These are phyloP conservation scores for Lasiodiplodia citricola DNA, from an alignment of 2,329 filamentous ascomycete genomes.

Conservation along the genomic window DNA sequence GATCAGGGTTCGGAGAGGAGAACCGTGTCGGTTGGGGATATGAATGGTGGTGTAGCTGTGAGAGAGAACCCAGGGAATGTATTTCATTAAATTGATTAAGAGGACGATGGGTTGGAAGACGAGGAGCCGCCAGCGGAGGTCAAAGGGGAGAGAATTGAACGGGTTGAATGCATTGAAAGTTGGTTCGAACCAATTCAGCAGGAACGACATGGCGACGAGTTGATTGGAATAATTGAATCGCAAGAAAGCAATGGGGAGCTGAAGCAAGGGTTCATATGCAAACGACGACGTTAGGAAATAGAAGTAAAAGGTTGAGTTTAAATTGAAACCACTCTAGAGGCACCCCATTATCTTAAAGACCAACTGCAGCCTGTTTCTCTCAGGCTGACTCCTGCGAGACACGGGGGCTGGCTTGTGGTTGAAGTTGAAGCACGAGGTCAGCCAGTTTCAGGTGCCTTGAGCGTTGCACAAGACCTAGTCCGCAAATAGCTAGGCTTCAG, in stretches of 20 bases:
- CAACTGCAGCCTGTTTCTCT: neutral
- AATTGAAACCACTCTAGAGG: neutral
- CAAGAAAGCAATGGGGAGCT: neutral
- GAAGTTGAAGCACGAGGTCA: neutral
- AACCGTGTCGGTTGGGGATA: slow-evolving; percentile 44
- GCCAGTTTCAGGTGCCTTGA: neutral
- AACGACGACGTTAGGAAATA: neutral
- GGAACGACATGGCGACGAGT: neutral
- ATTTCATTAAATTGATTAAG: slow-evolving; percentile 29
- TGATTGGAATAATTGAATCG: neutral
- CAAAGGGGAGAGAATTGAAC: slow-evolving; percentile 47
- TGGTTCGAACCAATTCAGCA: slow-evolving; percentile 7
- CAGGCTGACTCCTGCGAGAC: neutral
- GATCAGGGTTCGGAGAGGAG: slow-evolving; percentile 52
- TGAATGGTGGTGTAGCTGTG: slow-evolving; percentile 40
- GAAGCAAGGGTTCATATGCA: neutral
- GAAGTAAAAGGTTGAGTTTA: neutral
- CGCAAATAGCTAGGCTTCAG: neutral
- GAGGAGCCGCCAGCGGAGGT: slow-evolving; percentile 53
- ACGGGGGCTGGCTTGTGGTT: neutral
- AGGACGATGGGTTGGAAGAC: slow-evolving; percentile 47
- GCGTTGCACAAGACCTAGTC: neutral
- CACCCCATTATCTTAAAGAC: neutral
- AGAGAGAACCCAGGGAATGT: slow-evolving; percentile 30
- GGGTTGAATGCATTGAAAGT: slow-evolving; percentile 11